These are phyloP conservation scores for Trypanosoma melophagium DNA, from an alignment of 208 protist genomes.

Conservation along the genomic window DNA sequence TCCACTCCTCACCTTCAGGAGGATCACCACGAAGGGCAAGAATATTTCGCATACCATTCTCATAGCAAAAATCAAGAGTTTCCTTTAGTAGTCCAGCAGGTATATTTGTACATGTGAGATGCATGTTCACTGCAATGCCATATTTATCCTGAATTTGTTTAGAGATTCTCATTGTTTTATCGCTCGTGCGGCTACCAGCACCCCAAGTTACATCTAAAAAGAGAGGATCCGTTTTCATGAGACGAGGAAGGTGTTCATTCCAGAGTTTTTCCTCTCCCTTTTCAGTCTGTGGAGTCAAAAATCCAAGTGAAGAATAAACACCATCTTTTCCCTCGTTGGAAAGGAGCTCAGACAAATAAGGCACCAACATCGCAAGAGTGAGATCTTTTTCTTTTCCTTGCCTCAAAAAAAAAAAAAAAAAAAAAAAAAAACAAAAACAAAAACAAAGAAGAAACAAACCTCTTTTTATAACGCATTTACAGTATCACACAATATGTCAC, in stretches of 20 bases:
- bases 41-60: slow-evolving; percentile 94
- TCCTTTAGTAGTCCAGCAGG: slow-evolving; percentile 64
- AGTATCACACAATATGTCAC: neutral
- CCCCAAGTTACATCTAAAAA: slow-evolving; percentile 98
- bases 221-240: slow-evolving; percentile 77
- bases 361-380: neutral
- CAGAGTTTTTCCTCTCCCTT: slow-evolving; percentile 82
- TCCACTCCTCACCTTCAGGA: slow-evolving; percentile 58
- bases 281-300: slow-evolving; percentile 95
- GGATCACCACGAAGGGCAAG: slow-evolving; percentile 93
- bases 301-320: slow-evolving; percentile 86
- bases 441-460: slow-evolving; percentile 9
- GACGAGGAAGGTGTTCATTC: slow-evolving; percentile 72
- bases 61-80: slow-evolving; percentile 77
- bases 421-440: slow-evolving; percentile 14
- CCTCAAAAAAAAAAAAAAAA: slow-evolving; percentile 7
- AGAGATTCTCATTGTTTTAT: slow-evolving; percentile 73
- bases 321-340: neutral
- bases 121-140: slow-evolving; percentile 69
- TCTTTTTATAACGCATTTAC: neutral
- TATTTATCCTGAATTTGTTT: slow-evolving; percentile 90
- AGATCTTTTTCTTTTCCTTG: neutral
- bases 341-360: slow-evolving; percentile 1
- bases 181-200: slow-evolving; percentile 87
- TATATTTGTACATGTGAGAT: slow-evolving; percentile 96